Conservation (phyloP, 768 basidiomycete species). For the Trametes sanguinea region DNA sequence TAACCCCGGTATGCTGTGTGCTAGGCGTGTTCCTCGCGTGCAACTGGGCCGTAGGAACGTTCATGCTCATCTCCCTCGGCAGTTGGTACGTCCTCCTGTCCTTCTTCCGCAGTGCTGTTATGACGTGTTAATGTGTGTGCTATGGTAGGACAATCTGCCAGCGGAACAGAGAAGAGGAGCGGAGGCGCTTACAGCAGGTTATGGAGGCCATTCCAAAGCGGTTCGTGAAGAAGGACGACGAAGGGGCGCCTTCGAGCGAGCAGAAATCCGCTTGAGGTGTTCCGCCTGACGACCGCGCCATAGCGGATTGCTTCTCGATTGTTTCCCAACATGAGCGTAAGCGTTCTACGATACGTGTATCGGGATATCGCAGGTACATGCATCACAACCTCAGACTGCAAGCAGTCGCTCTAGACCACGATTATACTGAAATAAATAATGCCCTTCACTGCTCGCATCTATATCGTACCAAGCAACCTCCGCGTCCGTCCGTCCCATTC, state of each 20-base stretch:
- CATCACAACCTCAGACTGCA: not conserved
- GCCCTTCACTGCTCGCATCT: not conserved
- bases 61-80: conserved; percentile 63
- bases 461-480: not conserved
- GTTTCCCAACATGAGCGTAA: no score
- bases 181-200: conserved; percentile 53
- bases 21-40: conserved; percentile 66
- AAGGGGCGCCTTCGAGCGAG: conserved; percentile 18
- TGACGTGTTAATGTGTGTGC: not conserved
- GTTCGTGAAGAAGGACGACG: conserved; percentile 44
- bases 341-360: no score
- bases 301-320: no score
- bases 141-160: conserved; percentile 63
- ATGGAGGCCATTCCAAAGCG: conserved; percentile 64
- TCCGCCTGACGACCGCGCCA: no score
- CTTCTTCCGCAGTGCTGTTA: not conserved
- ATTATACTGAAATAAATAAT: conserved; percentile 12
- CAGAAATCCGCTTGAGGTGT: conserved; percentile 5
- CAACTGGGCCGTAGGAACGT: conserved; percentile 81
- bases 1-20: not conserved
- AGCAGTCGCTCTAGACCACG: not conserved
- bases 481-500: not conserved
- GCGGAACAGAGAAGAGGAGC: conserved; percentile 53
- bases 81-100: conserved; percentile 56
- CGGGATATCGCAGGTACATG: not conserved